Evolutionary conservation across 441 rosid species (phyloP), one percentile per base, ranked within the genome.

Genomic region (Hura crepitans): DNA sequence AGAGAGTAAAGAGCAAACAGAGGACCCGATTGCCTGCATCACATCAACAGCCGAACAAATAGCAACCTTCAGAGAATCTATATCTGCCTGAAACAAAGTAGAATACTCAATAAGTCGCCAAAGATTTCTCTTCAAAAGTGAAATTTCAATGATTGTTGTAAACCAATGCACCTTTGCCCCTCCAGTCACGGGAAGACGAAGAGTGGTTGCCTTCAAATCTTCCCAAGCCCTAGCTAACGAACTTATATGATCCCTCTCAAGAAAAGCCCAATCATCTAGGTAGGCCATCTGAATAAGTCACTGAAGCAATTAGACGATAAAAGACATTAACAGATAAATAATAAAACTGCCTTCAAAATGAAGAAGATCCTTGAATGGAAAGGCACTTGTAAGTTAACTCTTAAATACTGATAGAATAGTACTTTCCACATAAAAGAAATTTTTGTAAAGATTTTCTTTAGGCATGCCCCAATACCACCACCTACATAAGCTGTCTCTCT

Each of bases 201-300:
- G 89, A 68, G 99, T 96, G 80, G 87, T 87, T 6, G 98, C 96
- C 85, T 92, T 88, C 72, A 96, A 81, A 85, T 88, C 98, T 77
- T 89, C 86, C 60, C 84, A 83, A 62, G 89, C 90, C 69, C 96
- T 93, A 66, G 85, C 80, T 88, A 96, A 79, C 70, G 96, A 91
- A 77, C 79, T 78, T 51, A 80, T 66, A 73, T 96, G 97, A 69
- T 91, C 92, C 78, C 82, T 85, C 83, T 92, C 97, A 68, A 91
- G 86, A 68, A 75, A 81, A 61, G 88, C 93, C 98, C 99, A 96
- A 69, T 88, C 87, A 69, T 91, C 90, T 56, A 96, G 93, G 83
- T 74, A 72, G 60, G 68, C 81, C 85, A 95, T 86, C 99, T 95
- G 81, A 74, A 75, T 66, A 53, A 78, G 78, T 62, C 66, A 72